Conservation (phyloP, 2,329 filamentous ascomycete species). For the Penicillium sp. region DNA sequence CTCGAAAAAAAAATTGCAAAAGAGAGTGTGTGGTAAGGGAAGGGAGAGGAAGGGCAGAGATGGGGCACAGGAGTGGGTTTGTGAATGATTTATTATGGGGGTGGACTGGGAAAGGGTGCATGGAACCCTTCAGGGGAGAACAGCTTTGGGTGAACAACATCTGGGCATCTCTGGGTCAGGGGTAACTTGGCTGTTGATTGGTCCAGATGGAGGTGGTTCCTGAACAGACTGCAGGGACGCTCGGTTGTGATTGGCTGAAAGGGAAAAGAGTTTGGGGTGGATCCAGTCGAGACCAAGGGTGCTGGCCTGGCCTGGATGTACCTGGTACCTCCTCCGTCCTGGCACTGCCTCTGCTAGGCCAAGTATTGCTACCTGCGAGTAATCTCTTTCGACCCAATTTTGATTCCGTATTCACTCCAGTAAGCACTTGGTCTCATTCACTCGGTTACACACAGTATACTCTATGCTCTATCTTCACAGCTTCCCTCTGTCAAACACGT, state of each 20-base stretch:
- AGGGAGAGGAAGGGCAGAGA: conserved; percentile 5
- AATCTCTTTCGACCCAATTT: background rate
- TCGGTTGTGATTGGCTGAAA: conserved; percentile 16
- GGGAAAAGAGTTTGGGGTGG: conserved; percentile 1
- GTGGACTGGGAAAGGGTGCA: background rate
- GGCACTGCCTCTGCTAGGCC: background rate
- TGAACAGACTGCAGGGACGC: conserved; percentile 7
- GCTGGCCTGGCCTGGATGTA: too few relatives aligned
- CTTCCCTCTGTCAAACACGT: conserved; percentile 21
- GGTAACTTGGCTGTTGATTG: conserved; percentile 19
- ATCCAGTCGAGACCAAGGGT: conserved; percentile 17
- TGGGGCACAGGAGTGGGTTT: background rate
- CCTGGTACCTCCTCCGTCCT: background rate
- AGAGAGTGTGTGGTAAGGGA: conserved; percentile 17
- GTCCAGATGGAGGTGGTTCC: conserved; percentile 18
- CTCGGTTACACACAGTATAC: too few relatives aligned
- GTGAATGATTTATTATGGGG: conserved; percentile 6
- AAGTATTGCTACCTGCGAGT: conserved; percentile 1
- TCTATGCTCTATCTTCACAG: background rate
- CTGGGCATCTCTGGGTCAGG: conserved; percentile 19
- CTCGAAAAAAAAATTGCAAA: conserved; percentile 21
- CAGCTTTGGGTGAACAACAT: background rate
- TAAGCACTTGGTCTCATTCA: too few relatives aligned
- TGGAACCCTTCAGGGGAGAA: conserved; percentile 1
- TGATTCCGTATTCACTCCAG: background rate